Evolutionary conservation across 1,284 basidiomycete genomes (phyloP).

Genomic region (Ganoderma lucidum): DNA sequence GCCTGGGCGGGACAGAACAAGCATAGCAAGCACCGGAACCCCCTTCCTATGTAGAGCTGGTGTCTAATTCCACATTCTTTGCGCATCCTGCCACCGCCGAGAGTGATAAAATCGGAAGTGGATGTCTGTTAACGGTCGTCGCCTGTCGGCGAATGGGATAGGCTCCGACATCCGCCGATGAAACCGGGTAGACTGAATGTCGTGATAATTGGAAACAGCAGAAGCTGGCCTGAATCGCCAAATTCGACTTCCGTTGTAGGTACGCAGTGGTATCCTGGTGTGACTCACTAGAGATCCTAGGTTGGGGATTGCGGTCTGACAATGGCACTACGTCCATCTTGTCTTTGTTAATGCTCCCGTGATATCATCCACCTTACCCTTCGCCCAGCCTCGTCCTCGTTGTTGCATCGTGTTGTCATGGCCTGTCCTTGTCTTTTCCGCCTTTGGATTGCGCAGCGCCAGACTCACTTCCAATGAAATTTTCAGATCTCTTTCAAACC

Average conservation of each 20-base stretch:
- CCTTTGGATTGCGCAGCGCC: neutral
- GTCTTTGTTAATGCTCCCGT: neutral
- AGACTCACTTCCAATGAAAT: neutral
- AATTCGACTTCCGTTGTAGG: neutral
- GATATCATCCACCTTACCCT: neutral
- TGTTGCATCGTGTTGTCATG: neutral
- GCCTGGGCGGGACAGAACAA: conserved; percentile 28
- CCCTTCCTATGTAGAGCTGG: conserved; percentile 16
- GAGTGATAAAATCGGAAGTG: neutral
- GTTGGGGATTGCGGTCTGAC: neutral
- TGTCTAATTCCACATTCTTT: conserved; percentile 25
- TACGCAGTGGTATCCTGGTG: neutral
- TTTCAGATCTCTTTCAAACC: conserved; percentile 2
- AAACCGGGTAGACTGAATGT: neutral
- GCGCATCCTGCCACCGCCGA: neutral
- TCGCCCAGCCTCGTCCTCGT: conserved; percentile 7
- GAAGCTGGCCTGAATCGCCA: neutral
- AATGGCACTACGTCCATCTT: neutral
- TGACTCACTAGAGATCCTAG: neutral
- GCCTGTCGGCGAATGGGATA: neutral
- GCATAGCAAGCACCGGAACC: conserved; percentile 17
- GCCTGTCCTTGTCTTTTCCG: neutral
- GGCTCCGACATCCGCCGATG: neutral
- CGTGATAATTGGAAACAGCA: neutral
- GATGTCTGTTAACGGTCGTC: neutral